Percentiles rank a stretch among this genome's conserved stretches.
Evolutionary conservation across 2,329 filamentous ascomycete genomes (phyloP).

Genomic region (Aspergillus transmontanensis): DNA sequence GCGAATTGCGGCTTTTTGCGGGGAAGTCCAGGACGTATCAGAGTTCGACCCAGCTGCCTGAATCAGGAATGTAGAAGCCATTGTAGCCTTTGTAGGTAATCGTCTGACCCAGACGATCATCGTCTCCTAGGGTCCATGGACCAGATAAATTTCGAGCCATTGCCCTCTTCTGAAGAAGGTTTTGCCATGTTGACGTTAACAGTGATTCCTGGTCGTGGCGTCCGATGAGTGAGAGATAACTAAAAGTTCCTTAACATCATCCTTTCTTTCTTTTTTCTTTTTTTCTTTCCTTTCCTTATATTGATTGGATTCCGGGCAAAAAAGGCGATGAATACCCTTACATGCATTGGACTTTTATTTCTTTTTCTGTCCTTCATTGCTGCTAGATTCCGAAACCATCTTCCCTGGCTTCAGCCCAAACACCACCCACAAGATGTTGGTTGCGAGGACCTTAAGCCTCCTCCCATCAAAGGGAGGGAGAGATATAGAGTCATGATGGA

Average conservation of each 20-base stretch:
- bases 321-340: slow-evolving; percentile 36
- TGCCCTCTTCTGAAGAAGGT: slow-evolving; percentile 19
- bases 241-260: slow-evolving; percentile 16
- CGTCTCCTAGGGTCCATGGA: slow-evolving; percentile 17
- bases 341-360: slow-evolving; percentile 32
- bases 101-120: slow-evolving; percentile 29
- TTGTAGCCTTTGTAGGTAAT: slow-evolving; percentile 25
- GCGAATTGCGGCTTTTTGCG: slow-evolving; percentile 33
- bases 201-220: slow-evolving; percentile 19
- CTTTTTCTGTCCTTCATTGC: slow-evolving; percentile 32
- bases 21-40: slow-evolving; percentile 31
- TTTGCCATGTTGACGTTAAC: slow-evolving; percentile 20
- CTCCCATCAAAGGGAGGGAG: slow-evolving; percentile 42
- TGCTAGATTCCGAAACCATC: slow-evolving; percentile 27
- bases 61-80: slow-evolving; percentile 24
- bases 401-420: slow-evolving; percentile 14
- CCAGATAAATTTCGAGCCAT: slow-evolving; percentile 25
- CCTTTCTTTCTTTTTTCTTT: slow-evolving; percentile 12
- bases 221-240: slow-evolving; percentile 14
- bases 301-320: slow-evolving; percentile 15
- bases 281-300: slow-evolving; percentile 9
- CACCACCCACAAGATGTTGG: slow-evolving; percentile 12
- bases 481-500: slow-evolving; percentile 52
- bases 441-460: slow-evolving; percentile 35
- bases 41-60: slow-evolving; percentile 19